Base-by-base conservation (phyloP, 192 early-diverging fungal genomes). In the Spizellomyces sp. region DNA sequence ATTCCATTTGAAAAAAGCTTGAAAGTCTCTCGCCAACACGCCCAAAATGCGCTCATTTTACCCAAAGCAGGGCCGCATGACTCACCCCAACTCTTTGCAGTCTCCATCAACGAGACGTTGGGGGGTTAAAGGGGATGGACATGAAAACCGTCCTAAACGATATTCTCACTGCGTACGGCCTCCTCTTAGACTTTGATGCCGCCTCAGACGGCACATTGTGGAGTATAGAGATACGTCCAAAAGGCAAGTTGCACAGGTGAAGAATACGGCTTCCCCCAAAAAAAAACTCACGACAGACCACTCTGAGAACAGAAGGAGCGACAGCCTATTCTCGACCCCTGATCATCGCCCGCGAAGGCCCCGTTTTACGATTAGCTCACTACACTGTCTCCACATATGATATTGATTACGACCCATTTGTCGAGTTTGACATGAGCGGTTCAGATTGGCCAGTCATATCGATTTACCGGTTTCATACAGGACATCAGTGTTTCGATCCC, bases 331-430 rank as follows among this genome's bases (percentile, higher is more conserved):
- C 54, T 12, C 54, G 14, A 1, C 67, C 67, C 15, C 67, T 69
- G 4, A 27, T 69, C 10, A 59, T 69, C 19, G 67, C 67, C 21
- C 54, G 67, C 10, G 56, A 69, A 58, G 57, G 67, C 10, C 6
- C 9, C 1, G 17, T 59, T 4, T 8, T 69, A 8, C 27, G 56
- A 8, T 36, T 69, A 10, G 67, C 67, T 12, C 21, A 46, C 56
- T 69, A 59, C 57, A 69, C 67, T n/a, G 43, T 69, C 21, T 58
- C 56, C 54, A 45, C n/a, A 0, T 69, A 69, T 54, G 67, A 69
- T 43, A 43, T 69, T 10, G 67, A 69, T 27, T 69, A 69, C 57
- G 56, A 69, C 67, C 67, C 67, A 19, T 36, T 69, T 17, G 36
- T 59, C 8, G 67, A 69, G 41, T n/a, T 66, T 19, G 8, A 8